Evolutionary conservation across 139 green algal genomes (phyloP).

Genomic region (Mesostigma viride): DNA sequence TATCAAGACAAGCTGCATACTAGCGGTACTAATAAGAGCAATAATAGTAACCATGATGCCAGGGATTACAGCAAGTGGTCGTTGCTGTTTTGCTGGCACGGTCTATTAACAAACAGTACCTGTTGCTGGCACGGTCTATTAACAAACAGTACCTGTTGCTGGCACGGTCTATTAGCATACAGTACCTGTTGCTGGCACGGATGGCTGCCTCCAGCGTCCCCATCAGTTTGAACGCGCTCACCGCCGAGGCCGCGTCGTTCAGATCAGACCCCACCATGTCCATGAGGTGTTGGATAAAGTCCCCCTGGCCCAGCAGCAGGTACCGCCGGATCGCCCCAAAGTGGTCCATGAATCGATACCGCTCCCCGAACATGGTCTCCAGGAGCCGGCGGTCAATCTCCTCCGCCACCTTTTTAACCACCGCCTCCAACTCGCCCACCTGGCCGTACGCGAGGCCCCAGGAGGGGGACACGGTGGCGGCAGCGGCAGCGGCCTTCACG

Average conservation of each 20-base stretch:
- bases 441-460: constrained; percentile 25
- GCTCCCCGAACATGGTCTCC: constrained; percentile 51
- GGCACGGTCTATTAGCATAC: too few relatives aligned
- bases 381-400: constrained; percentile 61
- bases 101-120: too few relatives aligned
- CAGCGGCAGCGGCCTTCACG: not conserved
- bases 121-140: too few relatives aligned
- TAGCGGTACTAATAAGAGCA: too few relatives aligned
- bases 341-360: constrained; percentile 58
- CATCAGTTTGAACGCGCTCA: constrained; percentile 50
- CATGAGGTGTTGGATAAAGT: constrained; percentile 72
- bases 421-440: constrained; percentile 44
- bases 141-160: too few relatives aligned
- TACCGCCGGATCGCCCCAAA: constrained; percentile 71
- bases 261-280: constrained; percentile 46
- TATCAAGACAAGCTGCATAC: too few relatives aligned
- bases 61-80: too few relatives aligned
- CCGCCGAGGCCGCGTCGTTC: constrained; percentile 29
- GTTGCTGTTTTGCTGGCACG: too few relatives aligned
- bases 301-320: constrained; percentile 82
- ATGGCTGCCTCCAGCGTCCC: constrained; percentile 65
- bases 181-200: constrained; percentile 20
- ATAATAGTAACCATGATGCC: too few relatives aligned
- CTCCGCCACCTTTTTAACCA: constrained; percentile 44
- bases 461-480: not conserved